Conservation (phyloP, 2,329 filamentous ascomycete genomes). For the Venturia carpophila region DNA sequence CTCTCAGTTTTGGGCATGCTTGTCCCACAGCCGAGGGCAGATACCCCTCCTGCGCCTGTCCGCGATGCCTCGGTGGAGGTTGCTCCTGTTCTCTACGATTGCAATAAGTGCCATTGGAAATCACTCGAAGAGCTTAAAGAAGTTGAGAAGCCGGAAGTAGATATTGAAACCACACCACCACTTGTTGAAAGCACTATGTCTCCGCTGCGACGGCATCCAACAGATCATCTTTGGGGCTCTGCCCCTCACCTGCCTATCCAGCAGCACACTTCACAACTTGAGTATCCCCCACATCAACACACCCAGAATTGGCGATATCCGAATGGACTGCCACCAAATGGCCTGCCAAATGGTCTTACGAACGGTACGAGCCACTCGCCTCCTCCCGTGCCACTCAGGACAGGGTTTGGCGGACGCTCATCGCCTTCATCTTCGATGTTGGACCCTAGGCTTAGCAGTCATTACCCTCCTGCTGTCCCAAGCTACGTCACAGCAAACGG, state of each 20-base stretch:
- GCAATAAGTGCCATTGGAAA: slow-evolving; percentile 43
- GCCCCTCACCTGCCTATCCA: neutral
- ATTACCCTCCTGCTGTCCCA: neutral
- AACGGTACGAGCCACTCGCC: slow-evolving; percentile 3
- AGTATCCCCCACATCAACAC: neutral
- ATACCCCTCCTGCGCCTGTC: slow-evolving; percentile 20
- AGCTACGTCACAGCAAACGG: neutral
- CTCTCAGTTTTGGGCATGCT: slow-evolving; percentile 15
- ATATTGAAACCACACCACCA: slow-evolving; percentile 20
- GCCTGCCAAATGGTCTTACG: neutral
- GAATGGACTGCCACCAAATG: slow-evolving; percentile 1
- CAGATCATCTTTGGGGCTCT: neutral
- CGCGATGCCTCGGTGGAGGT: slow-evolving; percentile 16
- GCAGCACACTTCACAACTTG: slow-evolving; percentile 2
- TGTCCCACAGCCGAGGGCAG: slow-evolving; percentile 25
- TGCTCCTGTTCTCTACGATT: slow-evolving; percentile 31
- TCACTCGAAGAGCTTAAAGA: slow-evolving; percentile 31
- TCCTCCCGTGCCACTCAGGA: slow-evolving; percentile 2
- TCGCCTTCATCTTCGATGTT: slow-evolving; percentile 2
- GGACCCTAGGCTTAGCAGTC: neutral
- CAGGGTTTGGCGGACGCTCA: slow-evolving; percentile 1
- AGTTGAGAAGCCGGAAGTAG: slow-evolving; percentile 24
- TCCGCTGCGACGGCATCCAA: slow-evolving; percentile 20
- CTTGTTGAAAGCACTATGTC: slow-evolving; percentile 24
- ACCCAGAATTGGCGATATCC: neutral